A percentile compares a stretch with the other conserved stretches of the same genome.
Conservation (phyloP, 2,329 filamentous ascomycete species). For the Cadophora sp. region DNA sequence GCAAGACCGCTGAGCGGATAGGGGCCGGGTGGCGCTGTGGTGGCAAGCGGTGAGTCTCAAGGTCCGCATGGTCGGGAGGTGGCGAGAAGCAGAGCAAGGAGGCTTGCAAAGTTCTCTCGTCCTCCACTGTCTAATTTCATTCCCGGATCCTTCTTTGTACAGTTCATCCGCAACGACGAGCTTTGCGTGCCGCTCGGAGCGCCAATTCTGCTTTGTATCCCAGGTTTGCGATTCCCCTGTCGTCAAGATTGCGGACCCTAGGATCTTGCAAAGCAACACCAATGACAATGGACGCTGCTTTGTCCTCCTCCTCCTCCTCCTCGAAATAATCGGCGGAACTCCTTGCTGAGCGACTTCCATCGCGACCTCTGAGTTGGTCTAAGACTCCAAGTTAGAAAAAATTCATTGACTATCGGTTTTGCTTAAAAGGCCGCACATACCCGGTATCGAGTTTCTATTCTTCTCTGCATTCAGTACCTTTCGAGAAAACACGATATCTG, state of each 20-base stretch:
- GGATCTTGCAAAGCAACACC: background rate
- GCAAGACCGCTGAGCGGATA: background rate
- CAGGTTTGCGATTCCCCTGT: background rate
- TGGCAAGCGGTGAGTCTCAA: background rate
- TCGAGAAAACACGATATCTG: constrained; percentile 7
- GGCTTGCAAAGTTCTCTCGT: constrained; percentile 11
- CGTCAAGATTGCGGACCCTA: background rate
- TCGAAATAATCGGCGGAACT: background rate
- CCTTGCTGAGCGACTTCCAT: background rate
- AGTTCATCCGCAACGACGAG: background rate
- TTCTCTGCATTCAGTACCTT: background rate
- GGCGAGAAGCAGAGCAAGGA: background rate
- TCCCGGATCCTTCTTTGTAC: too few species aligned
- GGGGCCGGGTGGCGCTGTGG: background rate
- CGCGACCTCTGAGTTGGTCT: background rate
- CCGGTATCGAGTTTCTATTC: background rate
- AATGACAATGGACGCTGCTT: background rate
- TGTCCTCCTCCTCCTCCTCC: background rate
- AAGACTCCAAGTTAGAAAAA: background rate
- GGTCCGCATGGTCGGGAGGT: background rate
- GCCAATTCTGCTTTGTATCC: background rate
- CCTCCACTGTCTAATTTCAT: background rate
- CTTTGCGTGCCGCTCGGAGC: background rate
- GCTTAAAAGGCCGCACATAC: background rate
- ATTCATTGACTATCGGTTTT: background rate